These are phyloP conservation scores for Cladophialophora psammophila DNA, from an alignment of 2,329 filamentous ascomycete genomes.

Conservation along the genomic window DNA sequence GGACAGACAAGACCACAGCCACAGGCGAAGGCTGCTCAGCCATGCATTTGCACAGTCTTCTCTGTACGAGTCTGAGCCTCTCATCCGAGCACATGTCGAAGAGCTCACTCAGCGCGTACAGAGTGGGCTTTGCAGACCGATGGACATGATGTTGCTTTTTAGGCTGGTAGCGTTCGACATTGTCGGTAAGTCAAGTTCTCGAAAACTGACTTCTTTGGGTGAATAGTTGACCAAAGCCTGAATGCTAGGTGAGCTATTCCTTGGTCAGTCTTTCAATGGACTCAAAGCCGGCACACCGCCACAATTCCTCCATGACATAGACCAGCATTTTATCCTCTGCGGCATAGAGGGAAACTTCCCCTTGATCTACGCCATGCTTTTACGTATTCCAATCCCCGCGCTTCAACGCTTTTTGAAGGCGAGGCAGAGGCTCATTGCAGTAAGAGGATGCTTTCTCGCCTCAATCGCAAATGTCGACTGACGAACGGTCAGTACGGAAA, in stretches of 20 bases:
- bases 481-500: no score
- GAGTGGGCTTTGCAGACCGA: background rate
- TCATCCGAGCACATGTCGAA: background rate
- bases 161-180: slow-evolving; percentile 15
- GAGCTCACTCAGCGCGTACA: no score
- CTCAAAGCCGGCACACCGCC: slow-evolving; percentile 22
- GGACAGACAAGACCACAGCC: slow-evolving; percentile 3
- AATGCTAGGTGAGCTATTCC: slow-evolving; percentile 28
- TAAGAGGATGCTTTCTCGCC: no score
- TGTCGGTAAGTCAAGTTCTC: slow-evolving; percentile 24
- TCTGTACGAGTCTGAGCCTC: slow-evolving; percentile 14
- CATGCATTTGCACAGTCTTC: slow-evolving; percentile 17
- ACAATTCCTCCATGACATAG: slow-evolving; percentile 27
- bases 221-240: no score
- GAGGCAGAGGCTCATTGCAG: no score
- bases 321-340: slow-evolving; percentile 25
- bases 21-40: slow-evolving; percentile 13
- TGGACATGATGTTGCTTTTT: slow-evolving; percentile 13
- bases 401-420: slow-evolving; percentile 19
- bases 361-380: slow-evolving; percentile 10
- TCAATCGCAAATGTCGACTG: no score
- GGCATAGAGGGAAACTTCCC: slow-evolving; percentile 22
- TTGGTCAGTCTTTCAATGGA: slow-evolving; percentile 28
- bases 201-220: no score
- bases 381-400: slow-evolving; percentile 24